Conservation (phyloP, 306 rosid species). For the Castanospermum australe region DNA sequence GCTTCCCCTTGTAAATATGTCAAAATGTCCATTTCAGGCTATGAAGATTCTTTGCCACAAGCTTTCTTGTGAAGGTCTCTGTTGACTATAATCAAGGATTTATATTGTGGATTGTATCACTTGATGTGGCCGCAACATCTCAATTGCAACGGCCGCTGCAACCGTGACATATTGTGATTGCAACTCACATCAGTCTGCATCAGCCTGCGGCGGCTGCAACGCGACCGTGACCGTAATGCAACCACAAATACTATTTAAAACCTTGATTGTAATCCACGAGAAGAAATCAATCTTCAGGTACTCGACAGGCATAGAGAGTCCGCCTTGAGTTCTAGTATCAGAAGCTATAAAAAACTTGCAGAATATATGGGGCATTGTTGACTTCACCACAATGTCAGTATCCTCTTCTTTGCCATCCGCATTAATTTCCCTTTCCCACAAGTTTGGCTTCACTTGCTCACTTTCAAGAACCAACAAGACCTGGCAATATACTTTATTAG, state of each 20-base stretch:
- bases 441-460: slow-evolving; percentile 61
- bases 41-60: slow-evolving; percentile 92
- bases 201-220: too few relatives aligned
- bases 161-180: too few relatives aligned
- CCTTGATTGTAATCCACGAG: slow-evolving; percentile 82
- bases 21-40: slow-evolving; percentile 93
- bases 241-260: too few relatives aligned
- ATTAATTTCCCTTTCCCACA: slow-evolving; percentile 51
- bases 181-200: too few relatives aligned
- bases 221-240: too few relatives aligned
- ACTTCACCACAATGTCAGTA: slow-evolving; percentile 59
- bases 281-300: slow-evolving; percentile 98
- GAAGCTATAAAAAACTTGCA: slow-evolving; percentile 98
- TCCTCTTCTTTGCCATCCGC: slow-evolving; percentile 74
- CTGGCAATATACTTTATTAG: slow-evolving; percentile 89
- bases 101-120: too few relatives aligned
- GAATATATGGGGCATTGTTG: slow-evolving; percentile 95
- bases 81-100: slow-evolving; percentile 90
- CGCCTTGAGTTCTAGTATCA: slow-evolving; percentile 99
- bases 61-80: slow-evolving; percentile 98
- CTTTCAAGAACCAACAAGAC: slow-evolving; percentile 83
- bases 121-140: too few relatives aligned
- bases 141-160: too few relatives aligned
- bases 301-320: slow-evolving; percentile 97
- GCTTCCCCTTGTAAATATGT: slow-evolving; percentile 95